Evolutionary conservation across 495 filamentous ascomycete genomes (phyloP), one percentile per base, ranked within the genome.

Genomic region (Xylaria curta): DNA sequence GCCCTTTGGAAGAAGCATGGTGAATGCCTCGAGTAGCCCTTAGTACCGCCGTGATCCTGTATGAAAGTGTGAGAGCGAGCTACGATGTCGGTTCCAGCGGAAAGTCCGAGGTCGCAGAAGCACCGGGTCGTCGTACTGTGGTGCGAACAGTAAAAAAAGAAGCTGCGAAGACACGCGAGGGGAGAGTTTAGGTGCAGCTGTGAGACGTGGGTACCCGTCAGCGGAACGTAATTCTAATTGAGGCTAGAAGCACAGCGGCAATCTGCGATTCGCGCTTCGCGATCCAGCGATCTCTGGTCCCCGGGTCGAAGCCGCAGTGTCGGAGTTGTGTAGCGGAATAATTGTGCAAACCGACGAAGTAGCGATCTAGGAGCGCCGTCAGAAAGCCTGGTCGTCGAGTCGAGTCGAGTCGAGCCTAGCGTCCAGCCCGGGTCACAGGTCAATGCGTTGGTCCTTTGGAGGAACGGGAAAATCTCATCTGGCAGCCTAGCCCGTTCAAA

Each of bases 1-100:
- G 81, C 92, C 92, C 82, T 97, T 97, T 65, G 93, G 92, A 74
- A 96, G 87, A 81, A 97, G 81, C 85, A 86, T 86, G 62, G 68
- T 68, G 76, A 74, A 69, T 72, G 76, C 71, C 78, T 76, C 46
- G 67, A 76, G 77, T 74, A 79, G 75, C 81, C 76, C 81, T 79
- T 64, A 61, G 74, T 76, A 81, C 81, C 80, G 78, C 78, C 77
- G 73, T 63, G 66, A 66, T 12, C 51, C 61, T 76, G 66, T 72
- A 69, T 42, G 33, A 36, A n/a, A n/a, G 28, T 31, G 3, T 31
- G 68, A 66, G 70, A 72, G 42, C 63, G 28, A 66, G 66, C 17
- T 28, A 21, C 19, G 26, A 56, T 36, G 13, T 33, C 33, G n/a
- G 62, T 38, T 71, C 38, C 8, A 19, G 62, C 3, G 33, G 60